Conservation (phyloP, 345 rosid genomes). For the Raphanus sativus region DNA sequence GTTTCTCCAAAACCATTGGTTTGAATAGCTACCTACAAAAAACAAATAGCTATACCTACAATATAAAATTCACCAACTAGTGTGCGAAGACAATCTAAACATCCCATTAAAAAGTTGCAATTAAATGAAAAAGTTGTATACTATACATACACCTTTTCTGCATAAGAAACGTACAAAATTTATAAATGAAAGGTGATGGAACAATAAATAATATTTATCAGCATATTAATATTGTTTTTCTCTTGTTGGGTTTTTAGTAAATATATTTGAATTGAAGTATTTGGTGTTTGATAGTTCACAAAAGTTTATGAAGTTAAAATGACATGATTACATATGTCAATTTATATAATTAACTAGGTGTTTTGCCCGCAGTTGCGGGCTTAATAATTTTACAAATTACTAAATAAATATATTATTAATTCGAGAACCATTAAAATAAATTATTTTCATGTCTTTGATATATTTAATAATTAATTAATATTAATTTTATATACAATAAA, state of each 20-base stretch:
- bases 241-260: neutral
- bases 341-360: too few relatives aligned
- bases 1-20: constrained; percentile 13
- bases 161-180: neutral
- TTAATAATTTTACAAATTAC: too few relatives aligned
- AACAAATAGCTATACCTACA: neutral
- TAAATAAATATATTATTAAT: too few relatives aligned
- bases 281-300: neutral
- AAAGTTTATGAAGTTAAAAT: neutral
- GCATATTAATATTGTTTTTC: neutral
- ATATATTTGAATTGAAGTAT: neutral
- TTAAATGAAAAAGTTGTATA: neutral
- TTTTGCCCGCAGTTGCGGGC: too few relatives aligned
- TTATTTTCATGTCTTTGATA: too few relatives aligned
- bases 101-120: neutral
- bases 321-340: neutral
- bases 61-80: constrained; percentile 19
- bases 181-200: too few relatives aligned
- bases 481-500: too few relatives aligned
- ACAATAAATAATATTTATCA: neutral
- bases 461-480: too few relatives aligned
- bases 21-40: neutral
- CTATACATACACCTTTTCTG: neutral
- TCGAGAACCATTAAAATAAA: too few relatives aligned
- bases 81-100: neutral